Conservation (phyloP, 768 basidiomycete species). For the Hemileccinum rubropunctum region DNA sequence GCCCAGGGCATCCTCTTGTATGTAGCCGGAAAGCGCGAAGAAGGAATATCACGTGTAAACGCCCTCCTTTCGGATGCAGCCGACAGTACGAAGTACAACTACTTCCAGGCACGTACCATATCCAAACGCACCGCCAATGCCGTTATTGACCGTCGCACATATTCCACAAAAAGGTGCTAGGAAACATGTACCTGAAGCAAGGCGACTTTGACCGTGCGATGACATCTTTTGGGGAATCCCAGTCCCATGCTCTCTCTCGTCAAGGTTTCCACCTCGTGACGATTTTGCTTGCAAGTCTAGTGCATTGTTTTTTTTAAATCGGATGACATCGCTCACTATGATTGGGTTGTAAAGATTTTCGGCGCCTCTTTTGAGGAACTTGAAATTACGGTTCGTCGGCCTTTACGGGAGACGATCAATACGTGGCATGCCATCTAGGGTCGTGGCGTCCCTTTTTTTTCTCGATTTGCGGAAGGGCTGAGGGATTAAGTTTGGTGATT, state of each 20-base stretch:
- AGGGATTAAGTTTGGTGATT: background rate
- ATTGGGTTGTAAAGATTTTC: background rate
- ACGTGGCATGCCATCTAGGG: background rate
- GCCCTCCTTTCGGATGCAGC: background rate
- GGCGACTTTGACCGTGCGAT: too few relatives aligned
- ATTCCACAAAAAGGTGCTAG: too few relatives aligned
- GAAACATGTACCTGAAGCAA: too few relatives aligned
- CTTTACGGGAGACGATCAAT: background rate
- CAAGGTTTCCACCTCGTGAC: background rate
- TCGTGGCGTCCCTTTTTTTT: background rate
- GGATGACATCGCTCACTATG: too few relatives aligned
- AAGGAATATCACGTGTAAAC: too few relatives aligned
- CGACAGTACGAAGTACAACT: background rate
- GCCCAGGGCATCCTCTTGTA: background rate
- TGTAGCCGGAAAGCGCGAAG: background rate
- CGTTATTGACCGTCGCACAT: too few relatives aligned
- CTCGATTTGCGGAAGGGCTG: background rate
- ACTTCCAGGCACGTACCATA: background rate
- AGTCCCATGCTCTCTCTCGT: too few relatives aligned
- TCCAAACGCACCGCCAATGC: too few relatives aligned
- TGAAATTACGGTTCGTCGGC: constrained; percentile 1
- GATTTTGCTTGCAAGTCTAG: background rate
- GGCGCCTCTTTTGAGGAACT: constrained; percentile 7
- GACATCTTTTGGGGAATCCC: background rate
- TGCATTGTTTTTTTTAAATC: too few relatives aligned